Percentiles rank a stretch among this genome's conserved stretches.
These are phyloP conservation scores for Zhuliangozyma blackwelliae DNA, from an alignment of 1,139 yeast species.

Conservation along the genomic window DNA sequence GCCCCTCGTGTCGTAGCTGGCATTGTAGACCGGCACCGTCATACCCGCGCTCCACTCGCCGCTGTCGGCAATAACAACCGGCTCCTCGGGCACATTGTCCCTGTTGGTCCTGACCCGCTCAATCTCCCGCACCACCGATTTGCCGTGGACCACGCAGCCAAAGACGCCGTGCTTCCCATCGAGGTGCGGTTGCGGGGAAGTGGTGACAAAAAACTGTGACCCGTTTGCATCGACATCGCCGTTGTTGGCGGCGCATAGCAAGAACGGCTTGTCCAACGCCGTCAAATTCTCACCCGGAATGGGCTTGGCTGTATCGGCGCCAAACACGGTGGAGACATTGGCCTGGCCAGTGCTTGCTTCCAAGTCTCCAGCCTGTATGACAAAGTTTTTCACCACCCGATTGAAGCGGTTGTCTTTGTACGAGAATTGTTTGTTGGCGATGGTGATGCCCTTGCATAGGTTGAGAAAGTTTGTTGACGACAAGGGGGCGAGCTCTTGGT, in stretches of 20 bases:
- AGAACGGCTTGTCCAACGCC: slow-evolving; percentile 44
- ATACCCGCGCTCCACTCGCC: slow-evolving; percentile 60
- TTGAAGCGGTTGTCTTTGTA: slow-evolving; percentile 54
- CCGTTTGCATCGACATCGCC: slow-evolving; percentile 54
- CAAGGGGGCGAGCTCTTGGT: slow-evolving; percentile 52
- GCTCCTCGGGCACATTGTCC: slow-evolving; percentile 40
- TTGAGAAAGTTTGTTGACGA: slow-evolving; percentile 50
- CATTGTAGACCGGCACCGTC: slow-evolving; percentile 55
- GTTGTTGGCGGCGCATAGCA: slow-evolving; percentile 70
- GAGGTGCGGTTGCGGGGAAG: slow-evolving; percentile 67
- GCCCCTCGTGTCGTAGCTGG: slow-evolving; percentile 56
- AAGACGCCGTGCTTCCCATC: slow-evolving; percentile 74
- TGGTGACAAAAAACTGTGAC: slow-evolving; percentile 78
- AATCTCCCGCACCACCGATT: slow-evolving; percentile 63
- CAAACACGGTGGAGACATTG: slow-evolving; percentile 41
- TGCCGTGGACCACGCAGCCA: slow-evolving; percentile 63
- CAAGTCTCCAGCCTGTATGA: slow-evolving; percentile 75
- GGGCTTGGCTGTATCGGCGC: slow-evolving; percentile 17
- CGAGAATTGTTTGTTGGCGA: slow-evolving; percentile 18
- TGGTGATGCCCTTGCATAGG: slow-evolving; percentile 33
- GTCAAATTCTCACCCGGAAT: slow-evolving; percentile 63
- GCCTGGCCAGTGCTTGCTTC: slow-evolving; percentile 39
- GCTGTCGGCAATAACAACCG: slow-evolving; percentile 53
- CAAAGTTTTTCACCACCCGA: slow-evolving; percentile 69
- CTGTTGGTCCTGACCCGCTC: slow-evolving; percentile 47